phyloP scores from a whole-genome alignment of 352 stramenopile species.

The Aphanomyces stellatus region DNA sequence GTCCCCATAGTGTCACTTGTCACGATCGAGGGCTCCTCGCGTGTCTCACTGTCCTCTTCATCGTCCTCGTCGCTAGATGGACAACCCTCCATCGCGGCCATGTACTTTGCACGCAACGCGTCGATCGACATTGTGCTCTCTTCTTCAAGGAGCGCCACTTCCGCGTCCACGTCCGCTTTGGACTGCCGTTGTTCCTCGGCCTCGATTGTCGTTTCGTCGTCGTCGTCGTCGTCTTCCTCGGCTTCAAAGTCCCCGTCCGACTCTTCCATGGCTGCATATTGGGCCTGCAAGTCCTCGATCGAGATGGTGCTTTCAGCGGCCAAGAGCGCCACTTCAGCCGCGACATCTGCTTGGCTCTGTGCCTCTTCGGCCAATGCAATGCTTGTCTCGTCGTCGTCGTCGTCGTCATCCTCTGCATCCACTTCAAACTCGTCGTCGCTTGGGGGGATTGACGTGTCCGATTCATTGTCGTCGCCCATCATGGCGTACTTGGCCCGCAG shows the following conservation, averaged over 20 bases:
- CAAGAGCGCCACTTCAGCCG: conserved; percentile 66
- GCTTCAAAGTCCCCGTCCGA: conserved; percentile 29
- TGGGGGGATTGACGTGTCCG: too few relatives aligned
- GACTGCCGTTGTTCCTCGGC: conserved; percentile 43
- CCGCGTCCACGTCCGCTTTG: conserved; percentile 34
- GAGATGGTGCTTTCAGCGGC: conserved; percentile 78
- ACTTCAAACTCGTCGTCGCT: conserved; percentile 28
- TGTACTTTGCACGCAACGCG: conserved; percentile 70
- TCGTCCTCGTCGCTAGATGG: conserved; percentile 3
- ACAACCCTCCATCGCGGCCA: background rate
- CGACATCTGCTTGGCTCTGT: conserved; percentile 23
- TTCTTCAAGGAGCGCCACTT: conserved; percentile 66
- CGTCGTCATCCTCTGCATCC: conserved; percentile 25
- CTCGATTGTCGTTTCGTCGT: conserved; percentile 81
- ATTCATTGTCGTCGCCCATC: background rate
- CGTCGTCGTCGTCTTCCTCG: conserved; percentile 29
- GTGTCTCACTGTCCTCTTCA: conserved; percentile 11
- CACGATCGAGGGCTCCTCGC: too few relatives aligned
- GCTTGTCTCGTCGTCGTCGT: conserved; percentile 70
- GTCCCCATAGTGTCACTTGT: too few relatives aligned
- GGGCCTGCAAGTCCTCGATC: conserved; percentile 76
- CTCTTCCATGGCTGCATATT: conserved; percentile 31
- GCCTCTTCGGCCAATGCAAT: conserved; percentile 62
- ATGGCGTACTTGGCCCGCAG: conserved; percentile 37
- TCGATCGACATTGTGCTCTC: conserved; percentile 86